These are phyloP conservation scores for Spinellus fusiger DNA, from an alignment of 192 early-diverging fungal species.

Conservation along the genomic window DNA sequence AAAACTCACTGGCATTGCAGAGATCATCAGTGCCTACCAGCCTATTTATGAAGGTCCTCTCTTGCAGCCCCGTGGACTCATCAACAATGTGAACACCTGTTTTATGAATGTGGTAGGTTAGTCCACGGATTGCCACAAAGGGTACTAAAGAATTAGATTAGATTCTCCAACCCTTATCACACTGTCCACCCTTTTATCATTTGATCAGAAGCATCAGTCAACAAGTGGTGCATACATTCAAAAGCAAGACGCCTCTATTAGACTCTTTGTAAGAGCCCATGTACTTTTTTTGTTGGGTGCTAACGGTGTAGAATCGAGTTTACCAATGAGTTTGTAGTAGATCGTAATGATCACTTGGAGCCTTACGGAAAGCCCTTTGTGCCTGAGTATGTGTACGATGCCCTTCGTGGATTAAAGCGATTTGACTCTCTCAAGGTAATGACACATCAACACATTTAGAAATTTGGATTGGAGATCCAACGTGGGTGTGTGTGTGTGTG, in stretches of 20 bases:
- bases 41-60: conserved; percentile 33
- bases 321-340: conserved; percentile 28
- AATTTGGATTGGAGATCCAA: no score
- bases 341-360: conserved; percentile 20
- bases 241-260: conserved; percentile 71
- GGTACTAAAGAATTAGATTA: conserved; percentile 12
- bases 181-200: conserved; percentile 92
- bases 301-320: conserved; percentile 28
- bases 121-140: background rate
- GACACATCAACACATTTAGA: no score
- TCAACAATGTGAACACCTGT: conserved; percentile 97
- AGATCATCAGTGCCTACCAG: conserved; percentile 39
- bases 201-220: conserved; percentile 62
- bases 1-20: conserved; percentile 25
- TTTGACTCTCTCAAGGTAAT: conserved; percentile 75
- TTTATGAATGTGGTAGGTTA: conserved; percentile 90
- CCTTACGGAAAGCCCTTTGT: conserved; percentile 72
- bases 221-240: conserved; percentile 64
- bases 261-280: conserved; percentile 72
- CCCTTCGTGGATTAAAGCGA: conserved; percentile 68
- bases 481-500: background rate
- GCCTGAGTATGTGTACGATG: conserved; percentile 91
- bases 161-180: conserved; percentile 85
- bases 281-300: background rate
- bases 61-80: conserved; percentile 82